Conservation (phyloP, 768 basidiomycete species). For the Asterophora parasitica region DNA sequence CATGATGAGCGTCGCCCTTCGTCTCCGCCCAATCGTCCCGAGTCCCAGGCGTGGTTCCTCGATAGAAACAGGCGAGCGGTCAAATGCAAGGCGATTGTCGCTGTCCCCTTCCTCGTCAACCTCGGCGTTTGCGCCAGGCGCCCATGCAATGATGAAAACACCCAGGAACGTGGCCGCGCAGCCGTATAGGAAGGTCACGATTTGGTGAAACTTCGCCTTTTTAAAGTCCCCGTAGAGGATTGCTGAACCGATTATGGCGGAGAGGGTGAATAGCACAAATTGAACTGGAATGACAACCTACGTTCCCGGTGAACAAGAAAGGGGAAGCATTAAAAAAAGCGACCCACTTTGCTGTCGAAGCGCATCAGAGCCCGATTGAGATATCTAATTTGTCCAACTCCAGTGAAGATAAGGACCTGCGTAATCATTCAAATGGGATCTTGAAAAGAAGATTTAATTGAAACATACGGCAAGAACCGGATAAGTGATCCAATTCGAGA, state of each 20-base stretch:
- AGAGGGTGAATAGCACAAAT: constrained; percentile 92
- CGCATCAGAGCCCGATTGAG: constrained; percentile 85
- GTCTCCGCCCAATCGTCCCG: constrained; percentile 34
- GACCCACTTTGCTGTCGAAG: constrained; percentile 82
- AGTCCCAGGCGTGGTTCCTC: constrained; percentile 24
- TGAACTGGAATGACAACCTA: constrained; percentile 91
- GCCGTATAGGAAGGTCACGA: constrained; percentile 82
- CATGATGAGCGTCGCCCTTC: constrained; percentile 43
- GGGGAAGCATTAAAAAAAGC: background rate
- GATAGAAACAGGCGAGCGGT: constrained; percentile 13
- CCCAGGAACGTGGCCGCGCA: constrained; percentile 87
- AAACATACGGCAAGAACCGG: constrained; percentile 61
- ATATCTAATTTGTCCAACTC: constrained; percentile 80
- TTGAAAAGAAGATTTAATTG: background rate
- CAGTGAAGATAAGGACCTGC: constrained; percentile 68
- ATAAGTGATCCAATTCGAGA: constrained; percentile 79
- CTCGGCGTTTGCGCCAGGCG: constrained; percentile 29
- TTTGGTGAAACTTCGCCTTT: constrained; percentile 73
- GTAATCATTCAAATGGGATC: constrained; percentile 7
- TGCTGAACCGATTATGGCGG: constrained; percentile 88
- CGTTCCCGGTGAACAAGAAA: background rate
- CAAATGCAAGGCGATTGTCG: constrained; percentile 15
- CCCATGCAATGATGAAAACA: constrained; percentile 83
- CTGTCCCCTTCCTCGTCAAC: constrained; percentile 28
- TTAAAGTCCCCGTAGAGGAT: constrained; percentile 94